Conservation (phyloP, 305 asterid genomes). For the Rubia balearica region DNA sequence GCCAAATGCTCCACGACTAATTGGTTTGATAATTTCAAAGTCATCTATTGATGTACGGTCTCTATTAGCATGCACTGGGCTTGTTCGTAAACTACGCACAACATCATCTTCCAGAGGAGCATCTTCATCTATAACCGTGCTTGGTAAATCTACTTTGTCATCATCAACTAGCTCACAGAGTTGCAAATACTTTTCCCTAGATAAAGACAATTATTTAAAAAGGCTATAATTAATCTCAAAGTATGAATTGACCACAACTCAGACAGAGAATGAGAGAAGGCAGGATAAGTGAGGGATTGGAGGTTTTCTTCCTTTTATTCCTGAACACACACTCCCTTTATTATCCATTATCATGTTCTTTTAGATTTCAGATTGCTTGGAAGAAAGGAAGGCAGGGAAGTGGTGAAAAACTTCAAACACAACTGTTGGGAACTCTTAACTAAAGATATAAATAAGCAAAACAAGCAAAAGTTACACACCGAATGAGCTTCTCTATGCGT, state of each 20-base stretch:
- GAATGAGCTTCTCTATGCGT: conserved; percentile 90
- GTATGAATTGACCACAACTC: conserved; percentile 4
- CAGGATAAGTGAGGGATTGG: not conserved
- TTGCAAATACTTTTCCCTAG: conserved; percentile 95
- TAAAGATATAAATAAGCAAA: conserved; percentile 11
- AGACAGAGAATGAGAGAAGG: not conserved
- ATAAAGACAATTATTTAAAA: conserved; percentile 6
- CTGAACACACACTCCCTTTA: not conserved
- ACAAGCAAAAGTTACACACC: conserved; percentile 37
- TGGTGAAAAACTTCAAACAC: not conserved
- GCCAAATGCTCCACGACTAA: conserved; percentile 99
- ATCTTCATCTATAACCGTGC: conserved; percentile 96
- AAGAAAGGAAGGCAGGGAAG: not conserved
- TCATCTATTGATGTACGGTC: conserved; percentile 98
- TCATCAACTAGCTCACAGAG: conserved; percentile 93
- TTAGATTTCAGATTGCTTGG: not conserved
- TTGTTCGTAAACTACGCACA: conserved; percentile 89
- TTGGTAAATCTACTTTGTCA: conserved; percentile 82
- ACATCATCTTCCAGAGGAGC: conserved; percentile 97
- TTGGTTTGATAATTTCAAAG: conserved; percentile 97
- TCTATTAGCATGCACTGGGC: conserved; percentile 81
- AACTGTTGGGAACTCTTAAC: not conserved
- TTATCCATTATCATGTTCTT: not conserved
- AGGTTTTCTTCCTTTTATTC: not conserved
- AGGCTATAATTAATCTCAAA: not conserved